A percentile compares a stretch with the other conserved stretches of the same genome.
Evolutionary conservation across 306 rosid genomes (phyloP).

Genomic region (Sicyos edulis): DNA sequence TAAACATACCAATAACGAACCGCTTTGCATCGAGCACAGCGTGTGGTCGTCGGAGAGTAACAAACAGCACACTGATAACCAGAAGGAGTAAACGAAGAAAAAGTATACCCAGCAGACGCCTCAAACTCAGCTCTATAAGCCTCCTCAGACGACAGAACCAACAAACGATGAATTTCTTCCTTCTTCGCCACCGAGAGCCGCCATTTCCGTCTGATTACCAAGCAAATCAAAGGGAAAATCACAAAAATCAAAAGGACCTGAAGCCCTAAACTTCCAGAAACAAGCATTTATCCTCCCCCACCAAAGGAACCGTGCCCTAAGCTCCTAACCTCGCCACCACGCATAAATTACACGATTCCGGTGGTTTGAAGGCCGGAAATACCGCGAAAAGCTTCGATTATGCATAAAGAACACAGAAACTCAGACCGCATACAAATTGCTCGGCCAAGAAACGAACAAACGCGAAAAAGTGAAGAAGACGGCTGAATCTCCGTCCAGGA

Average conservation of each 20-base stretch:
- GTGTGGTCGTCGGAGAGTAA: slow-evolving; percentile 60
- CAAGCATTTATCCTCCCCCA: slow-evolving; percentile 77
- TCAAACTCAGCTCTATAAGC: slow-evolving; percentile 70
- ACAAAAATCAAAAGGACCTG: slow-evolving; percentile 44
- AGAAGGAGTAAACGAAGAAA: slow-evolving; percentile 12
- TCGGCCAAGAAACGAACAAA: neutral
- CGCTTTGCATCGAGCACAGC: slow-evolving; percentile 75
- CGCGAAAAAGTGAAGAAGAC: neutral
- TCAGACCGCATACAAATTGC: slow-evolving; percentile 15
- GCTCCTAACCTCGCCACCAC: slow-evolving; percentile 37
- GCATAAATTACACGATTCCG: slow-evolving; percentile 41
- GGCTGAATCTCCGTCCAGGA: slow-evolving; percentile 15
- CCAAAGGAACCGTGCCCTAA: slow-evolving; percentile 28
- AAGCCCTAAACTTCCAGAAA: slow-evolving; percentile 76
- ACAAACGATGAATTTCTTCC: slow-evolving; percentile 74
- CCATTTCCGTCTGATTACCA: slow-evolving; percentile 61
- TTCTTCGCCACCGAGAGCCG: slow-evolving; percentile 45
- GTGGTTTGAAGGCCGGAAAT: slow-evolving; percentile 9
- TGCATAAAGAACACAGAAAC: slow-evolving; percentile 13
- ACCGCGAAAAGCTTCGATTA: slow-evolving; percentile 19
- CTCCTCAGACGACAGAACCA: slow-evolving; percentile 68
- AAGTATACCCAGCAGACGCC: slow-evolving; percentile 34
- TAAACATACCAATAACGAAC: slow-evolving; percentile 76
- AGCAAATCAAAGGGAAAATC: slow-evolving; percentile 43
- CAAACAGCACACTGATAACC: slow-evolving; percentile 64